phyloP scores from a whole-genome alignment of 2,329 filamentous ascomycete genomes.

The Stachybotrys elegans region DNA sequence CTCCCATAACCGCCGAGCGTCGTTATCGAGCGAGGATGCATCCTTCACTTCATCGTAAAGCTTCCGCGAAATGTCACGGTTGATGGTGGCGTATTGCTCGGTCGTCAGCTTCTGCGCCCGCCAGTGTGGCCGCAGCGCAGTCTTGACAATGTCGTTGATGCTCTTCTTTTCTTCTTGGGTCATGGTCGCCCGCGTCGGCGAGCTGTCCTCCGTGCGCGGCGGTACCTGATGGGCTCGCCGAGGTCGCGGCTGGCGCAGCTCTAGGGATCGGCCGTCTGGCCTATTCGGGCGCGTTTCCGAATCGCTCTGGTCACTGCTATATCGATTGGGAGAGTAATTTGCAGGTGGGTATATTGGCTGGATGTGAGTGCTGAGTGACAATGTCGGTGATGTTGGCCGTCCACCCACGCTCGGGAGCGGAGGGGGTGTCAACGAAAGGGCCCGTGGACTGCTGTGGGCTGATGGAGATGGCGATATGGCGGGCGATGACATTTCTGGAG shows the following conservation, averaged over 20 bases:
- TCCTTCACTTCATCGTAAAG: slow-evolving; percentile 68
- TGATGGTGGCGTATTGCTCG: slow-evolving; percentile 89
- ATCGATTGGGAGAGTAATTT: slow-evolving; percentile 61
- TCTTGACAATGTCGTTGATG: slow-evolving; percentile 83
- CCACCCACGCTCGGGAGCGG: slow-evolving; percentile 49
- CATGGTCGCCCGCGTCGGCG: slow-evolving; percentile 61
- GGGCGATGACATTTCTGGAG: slow-evolving; percentile 49
- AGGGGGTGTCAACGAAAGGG: slow-evolving; percentile 64
- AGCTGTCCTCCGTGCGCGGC: slow-evolving; percentile 55
- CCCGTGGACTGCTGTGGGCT: slow-evolving; percentile 61
- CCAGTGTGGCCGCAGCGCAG: slow-evolving; percentile 78
- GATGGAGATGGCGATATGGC: slow-evolving; percentile 61
- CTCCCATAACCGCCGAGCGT: slow-evolving; percentile 66
- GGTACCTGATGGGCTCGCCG: slow-evolving; percentile 37
- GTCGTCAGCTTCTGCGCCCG: slow-evolving; percentile 73
- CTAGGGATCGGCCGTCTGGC: slow-evolving; percentile 31
- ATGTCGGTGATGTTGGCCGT: slow-evolving; percentile 59
- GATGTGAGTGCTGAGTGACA: slow-evolving; percentile 65
- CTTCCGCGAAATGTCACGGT: slow-evolving; percentile 80
- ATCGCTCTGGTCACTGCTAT: slow-evolving; percentile 14
- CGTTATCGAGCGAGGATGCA: slow-evolving; percentile 55
- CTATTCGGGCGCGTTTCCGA: slow-evolving; percentile 14
- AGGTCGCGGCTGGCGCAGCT: slow-evolving; percentile 49
- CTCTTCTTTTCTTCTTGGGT: slow-evolving; percentile 81
- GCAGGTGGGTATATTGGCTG: slow-evolving; percentile 70